phyloP scores from a whole-genome alignment of 495 filamentous ascomycete species.

The Penicillium alfredii region DNA sequence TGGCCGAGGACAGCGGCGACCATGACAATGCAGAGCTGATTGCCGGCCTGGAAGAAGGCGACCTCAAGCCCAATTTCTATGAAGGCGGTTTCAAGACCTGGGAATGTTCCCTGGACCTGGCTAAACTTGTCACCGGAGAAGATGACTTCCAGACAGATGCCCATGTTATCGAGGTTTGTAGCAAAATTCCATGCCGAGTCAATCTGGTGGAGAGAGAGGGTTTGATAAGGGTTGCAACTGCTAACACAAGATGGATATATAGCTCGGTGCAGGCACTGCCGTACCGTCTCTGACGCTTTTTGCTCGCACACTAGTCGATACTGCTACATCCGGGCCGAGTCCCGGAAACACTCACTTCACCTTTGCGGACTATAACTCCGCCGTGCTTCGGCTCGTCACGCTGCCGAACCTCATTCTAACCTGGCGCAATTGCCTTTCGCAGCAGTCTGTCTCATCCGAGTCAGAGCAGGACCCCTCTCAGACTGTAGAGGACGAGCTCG shows the following conservation, averaged over 20 bases:
- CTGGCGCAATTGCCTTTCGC: conserved; percentile 50
- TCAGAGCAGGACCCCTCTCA: conserved; percentile 6
- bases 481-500: conserved; percentile 54
- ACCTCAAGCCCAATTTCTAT: conserved; percentile 86
- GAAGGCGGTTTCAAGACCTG: conserved; percentile 99
- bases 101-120: conserved; percentile 90
- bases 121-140: conserved; percentile 46
- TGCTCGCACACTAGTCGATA: conserved; percentile 53
- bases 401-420: conserved; percentile 81
- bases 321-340: conserved; percentile 12
- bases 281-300: conserved; percentile 76
- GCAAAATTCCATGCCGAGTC: neutral
- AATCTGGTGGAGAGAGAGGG: too few relatives aligned
- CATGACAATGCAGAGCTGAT: conserved; percentile 41
- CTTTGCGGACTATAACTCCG: conserved; percentile 84
- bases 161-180: conserved; percentile 71
- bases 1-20: conserved; percentile 68
- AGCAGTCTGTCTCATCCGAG: conserved; percentile 9
- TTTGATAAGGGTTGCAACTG: neutral
- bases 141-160: conserved; percentile 31
- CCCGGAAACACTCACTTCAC: conserved; percentile 51
- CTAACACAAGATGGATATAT: neutral
- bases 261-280: conserved; percentile 90
- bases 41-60: conserved; percentile 65
- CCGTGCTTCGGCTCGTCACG: conserved; percentile 79